These are phyloP conservation scores for Suillus variegatus DNA, from an alignment of 768 basidiomycete genomes.

Conservation along the genomic window DNA sequence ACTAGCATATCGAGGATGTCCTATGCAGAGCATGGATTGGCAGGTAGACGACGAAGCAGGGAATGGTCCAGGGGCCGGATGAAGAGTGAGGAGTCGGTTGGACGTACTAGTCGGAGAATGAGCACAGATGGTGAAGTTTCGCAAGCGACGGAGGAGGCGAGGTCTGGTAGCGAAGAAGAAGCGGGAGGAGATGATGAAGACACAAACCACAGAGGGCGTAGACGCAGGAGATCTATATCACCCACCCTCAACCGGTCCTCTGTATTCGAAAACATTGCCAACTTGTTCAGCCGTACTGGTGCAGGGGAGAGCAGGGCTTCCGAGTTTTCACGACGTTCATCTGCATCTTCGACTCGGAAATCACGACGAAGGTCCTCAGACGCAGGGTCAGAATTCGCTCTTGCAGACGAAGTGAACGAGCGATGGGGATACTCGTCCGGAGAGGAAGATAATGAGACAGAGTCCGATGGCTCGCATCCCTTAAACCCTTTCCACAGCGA, in stretches of 20 bases:
- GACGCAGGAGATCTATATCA: constrained; percentile 37
- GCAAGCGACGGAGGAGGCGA: constrained; percentile 42
- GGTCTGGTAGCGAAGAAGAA: constrained; percentile 37
- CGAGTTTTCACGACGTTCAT: constrained; percentile 54
- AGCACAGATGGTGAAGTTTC: constrained; percentile 43
- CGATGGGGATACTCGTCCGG: constrained; percentile 94
- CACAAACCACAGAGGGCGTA: constrained; percentile 30
- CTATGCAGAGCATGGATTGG: constrained; percentile 43
- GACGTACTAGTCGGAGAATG: constrained; percentile 39
- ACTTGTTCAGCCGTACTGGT: constrained; percentile 58
- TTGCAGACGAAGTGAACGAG: constrained; percentile 63
- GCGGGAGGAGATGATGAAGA: constrained; percentile 36
- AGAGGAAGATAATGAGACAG: constrained; percentile 63
- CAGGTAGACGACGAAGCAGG: constrained; percentile 57
- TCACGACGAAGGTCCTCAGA: constrained; percentile 58
- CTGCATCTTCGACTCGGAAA: constrained; percentile 47
- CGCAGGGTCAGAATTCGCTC: constrained; percentile 58
- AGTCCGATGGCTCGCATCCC: constrained; percentile 20
- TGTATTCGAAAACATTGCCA: constrained; percentile 66
- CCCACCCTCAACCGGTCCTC: constrained; percentile 38
- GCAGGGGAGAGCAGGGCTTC: constrained; percentile 52
- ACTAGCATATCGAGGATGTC: constrained; percentile 84
- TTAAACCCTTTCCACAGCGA: constrained; percentile 46
- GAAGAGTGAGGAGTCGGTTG: constrained; percentile 47
- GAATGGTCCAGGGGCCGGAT: constrained; percentile 50